phyloP scores from a whole-genome alignment of 1,284 basidiomycete species.

The Mycosarcoma maydis region DNA sequence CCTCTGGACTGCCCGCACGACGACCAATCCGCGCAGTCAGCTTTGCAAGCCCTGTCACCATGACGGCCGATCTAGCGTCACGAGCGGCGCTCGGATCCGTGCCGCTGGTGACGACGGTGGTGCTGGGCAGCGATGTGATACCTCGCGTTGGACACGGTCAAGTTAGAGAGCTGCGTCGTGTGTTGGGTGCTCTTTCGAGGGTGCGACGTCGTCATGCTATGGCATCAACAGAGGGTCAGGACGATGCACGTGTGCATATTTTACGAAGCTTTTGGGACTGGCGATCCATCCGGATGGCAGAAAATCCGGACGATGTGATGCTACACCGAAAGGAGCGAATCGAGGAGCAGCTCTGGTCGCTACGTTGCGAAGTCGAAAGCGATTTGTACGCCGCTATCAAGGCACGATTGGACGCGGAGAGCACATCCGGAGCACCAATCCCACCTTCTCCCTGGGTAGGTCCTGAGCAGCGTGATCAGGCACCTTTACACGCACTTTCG shows the following conservation, averaged over 20 bases:
- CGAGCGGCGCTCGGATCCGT: slow-evolving; percentile 53
- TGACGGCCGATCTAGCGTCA: slow-evolving; percentile 52
- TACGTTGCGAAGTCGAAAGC: slow-evolving; percentile 63
- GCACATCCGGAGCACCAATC: slow-evolving; percentile 14
- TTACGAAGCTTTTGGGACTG: slow-evolving; percentile 62
- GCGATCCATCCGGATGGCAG: slow-evolving; percentile 44
- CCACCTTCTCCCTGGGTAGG: slow-evolving; percentile 62
- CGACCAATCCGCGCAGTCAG: slow-evolving; percentile 61
- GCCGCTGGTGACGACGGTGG: slow-evolving; percentile 60
- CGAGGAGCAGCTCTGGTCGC: slow-evolving; percentile 60
- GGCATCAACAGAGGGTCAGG: slow-evolving; percentile 40
- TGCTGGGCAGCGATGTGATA: slow-evolving; percentile 61
- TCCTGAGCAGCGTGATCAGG: slow-evolving; percentile 37
- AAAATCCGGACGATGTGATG: slow-evolving; percentile 56
- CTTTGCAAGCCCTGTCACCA: slow-evolving; percentile 64
- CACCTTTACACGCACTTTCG: slow-evolving; percentile 60
- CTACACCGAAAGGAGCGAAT: slow-evolving; percentile 54
- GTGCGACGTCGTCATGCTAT: slow-evolving; percentile 55
- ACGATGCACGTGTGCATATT: slow-evolving; percentile 56
- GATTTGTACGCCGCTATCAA: slow-evolving; percentile 63
- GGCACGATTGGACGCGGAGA: slow-evolving; percentile 35
- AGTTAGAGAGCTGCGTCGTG: slow-evolving; percentile 62
- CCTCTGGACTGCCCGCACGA: slow-evolving; percentile 54
- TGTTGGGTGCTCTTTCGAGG: slow-evolving; percentile 61
- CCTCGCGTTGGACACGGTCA: slow-evolving; percentile 64